phyloP scores from a whole-genome alignment of 768 basidiomycete species.

The Exidia glandulosa region DNA sequence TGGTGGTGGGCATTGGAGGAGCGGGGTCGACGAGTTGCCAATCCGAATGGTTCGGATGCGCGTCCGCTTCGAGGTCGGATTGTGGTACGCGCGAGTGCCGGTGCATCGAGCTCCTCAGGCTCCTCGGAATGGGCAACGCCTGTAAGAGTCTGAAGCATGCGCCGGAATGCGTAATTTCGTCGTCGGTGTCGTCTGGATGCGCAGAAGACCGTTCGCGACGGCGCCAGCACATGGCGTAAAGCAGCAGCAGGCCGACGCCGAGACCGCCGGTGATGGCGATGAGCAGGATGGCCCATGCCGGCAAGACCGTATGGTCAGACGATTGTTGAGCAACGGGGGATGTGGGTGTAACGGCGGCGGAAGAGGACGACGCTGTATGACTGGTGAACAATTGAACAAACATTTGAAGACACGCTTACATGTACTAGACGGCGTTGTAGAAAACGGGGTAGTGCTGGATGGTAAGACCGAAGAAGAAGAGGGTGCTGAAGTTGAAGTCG shows the following conservation, averaged over 20 bases:
- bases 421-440: neutral
- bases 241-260: neutral
- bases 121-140: neutral
- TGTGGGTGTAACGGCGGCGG: neutral
- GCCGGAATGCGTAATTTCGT: neutral
- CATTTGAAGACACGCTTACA: neutral
- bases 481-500: constrained; percentile 11
- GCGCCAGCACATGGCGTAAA: neutral
- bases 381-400: neutral
- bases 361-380: neutral
- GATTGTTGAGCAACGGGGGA: no score
- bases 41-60: neutral
- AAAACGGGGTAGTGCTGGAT: neutral
- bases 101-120: neutral
- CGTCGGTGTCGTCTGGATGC: neutral
- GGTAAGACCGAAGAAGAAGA: neutral
- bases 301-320: neutral
- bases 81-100: neutral
- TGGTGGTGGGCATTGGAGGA: neutral
- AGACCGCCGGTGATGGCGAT: neutral
- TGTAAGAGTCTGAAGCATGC: neutral
- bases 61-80: neutral
- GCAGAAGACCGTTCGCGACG: neutral
- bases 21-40: neutral
- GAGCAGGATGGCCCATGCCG: neutral